Conservation (phyloP, 2,329 filamentous ascomycete genomes). For the Trichoderma sp. region DNA sequence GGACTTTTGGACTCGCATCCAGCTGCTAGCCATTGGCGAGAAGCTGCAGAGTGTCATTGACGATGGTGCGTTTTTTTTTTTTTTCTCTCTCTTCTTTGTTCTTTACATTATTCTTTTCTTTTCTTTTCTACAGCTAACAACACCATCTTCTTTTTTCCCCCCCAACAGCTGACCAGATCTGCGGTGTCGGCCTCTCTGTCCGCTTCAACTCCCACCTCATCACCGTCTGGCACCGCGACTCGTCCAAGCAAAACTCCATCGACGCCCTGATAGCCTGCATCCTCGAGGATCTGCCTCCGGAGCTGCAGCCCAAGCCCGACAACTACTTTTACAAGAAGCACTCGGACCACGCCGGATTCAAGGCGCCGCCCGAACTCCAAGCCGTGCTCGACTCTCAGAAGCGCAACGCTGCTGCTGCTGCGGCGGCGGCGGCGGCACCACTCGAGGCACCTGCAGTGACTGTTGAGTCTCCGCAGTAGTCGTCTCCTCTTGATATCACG, state of each 20-base stretch:
- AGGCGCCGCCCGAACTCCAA: slow-evolving; percentile 58
- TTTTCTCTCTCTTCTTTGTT: neutral
- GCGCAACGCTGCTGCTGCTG: slow-evolving; percentile 42
- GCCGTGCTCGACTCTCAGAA: slow-evolving; percentile 56
- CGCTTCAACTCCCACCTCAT: slow-evolving; percentile 88
- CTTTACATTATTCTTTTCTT: neutral
- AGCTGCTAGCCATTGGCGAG: slow-evolving; percentile 80
- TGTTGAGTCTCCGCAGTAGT: slow-evolving; percentile 28
- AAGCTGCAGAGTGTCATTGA: slow-evolving; percentile 71
- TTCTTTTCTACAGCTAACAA: neutral
- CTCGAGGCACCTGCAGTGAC: slow-evolving; percentile 22
- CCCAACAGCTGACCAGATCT: slow-evolving; percentile 76
- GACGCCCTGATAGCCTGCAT: slow-evolving; percentile 71
- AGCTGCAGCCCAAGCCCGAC: slow-evolving; percentile 67
- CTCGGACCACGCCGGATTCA: slow-evolving; percentile 80
- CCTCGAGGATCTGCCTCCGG: slow-evolving; percentile 67
- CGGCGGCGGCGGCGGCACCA: slow-evolving; percentile 30
- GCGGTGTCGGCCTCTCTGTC: slow-evolving; percentile 81
- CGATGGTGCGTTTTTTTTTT: slow-evolving; percentile 50
- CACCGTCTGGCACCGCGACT: slow-evolving; percentile 90
- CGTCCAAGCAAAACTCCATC: slow-evolving; percentile 73
- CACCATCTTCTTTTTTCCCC: neutral
- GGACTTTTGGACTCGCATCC: slow-evolving; percentile 77
- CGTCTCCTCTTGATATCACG: neutral
- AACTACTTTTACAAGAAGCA: slow-evolving; percentile 88